Conservation (phyloP, 441 rosid species). For the Populus hybrid region DNA sequence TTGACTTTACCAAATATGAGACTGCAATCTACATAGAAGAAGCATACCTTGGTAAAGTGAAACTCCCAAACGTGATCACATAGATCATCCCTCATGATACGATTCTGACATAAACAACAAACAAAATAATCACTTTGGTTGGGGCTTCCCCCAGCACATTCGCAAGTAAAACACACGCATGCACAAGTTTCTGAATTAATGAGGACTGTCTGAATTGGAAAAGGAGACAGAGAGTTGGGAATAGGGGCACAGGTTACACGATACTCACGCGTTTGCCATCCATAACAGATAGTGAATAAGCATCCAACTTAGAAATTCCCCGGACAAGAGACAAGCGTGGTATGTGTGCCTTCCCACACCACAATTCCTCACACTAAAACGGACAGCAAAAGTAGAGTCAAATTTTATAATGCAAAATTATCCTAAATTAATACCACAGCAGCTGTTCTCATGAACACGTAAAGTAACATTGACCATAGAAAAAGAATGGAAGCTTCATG, state of each 20-base stretch:
- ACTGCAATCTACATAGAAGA: neutral
- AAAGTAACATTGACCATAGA: neutral
- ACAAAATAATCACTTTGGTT: neutral
- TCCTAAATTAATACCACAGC: neutral
- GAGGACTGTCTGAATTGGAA: neutral
- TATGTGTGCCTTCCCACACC: constrained; percentile 58
- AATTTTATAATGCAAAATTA: neutral
- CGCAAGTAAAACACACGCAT: neutral
- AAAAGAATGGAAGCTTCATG: neutral
- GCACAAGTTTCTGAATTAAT: neutral
- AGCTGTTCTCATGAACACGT: neutral
- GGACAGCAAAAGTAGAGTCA: neutral
- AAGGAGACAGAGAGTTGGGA: neutral
- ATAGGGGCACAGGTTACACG: neutral
- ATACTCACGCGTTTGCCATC: constrained; percentile 51
- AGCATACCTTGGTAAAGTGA: constrained; percentile 47
- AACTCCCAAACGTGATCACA: constrained; percentile 66
- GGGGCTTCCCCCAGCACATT: neutral
- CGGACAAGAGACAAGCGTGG: constrained; percentile 46
- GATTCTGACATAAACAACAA: constrained; percentile 33
- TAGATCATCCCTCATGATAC: constrained; percentile 53
- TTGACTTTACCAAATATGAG: neutral
- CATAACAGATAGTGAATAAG: constrained; percentile 50
- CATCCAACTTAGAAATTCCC: constrained; percentile 52
- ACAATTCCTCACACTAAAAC: constrained; percentile 46